Base-by-base conservation (phyloP, 495 filamentous ascomycete species). In the Thozetella sp. region DNA sequence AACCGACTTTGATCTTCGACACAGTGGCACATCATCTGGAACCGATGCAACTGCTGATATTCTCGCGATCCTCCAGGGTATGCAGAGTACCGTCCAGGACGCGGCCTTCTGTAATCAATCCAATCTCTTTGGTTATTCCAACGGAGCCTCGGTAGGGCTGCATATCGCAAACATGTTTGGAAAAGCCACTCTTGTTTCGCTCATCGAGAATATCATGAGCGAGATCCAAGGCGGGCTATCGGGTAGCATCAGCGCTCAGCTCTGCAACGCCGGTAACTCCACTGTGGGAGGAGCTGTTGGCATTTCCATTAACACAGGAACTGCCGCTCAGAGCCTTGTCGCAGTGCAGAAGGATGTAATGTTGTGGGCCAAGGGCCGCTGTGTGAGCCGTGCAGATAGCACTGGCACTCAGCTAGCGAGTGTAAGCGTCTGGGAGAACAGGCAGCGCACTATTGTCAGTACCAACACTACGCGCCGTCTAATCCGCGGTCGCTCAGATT, bases 361-460 rank as follows among this genome's bases (percentile, higher is more conserved):
- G 53, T 13, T 3, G 23, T 55, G 53, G 53, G 27, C 25, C 22
- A 11, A 55, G 15, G 53, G 25, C 53, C 3, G 17, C 4, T 55
- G 53, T 2, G 63, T 67, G 48, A 79, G 77, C 53, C 30, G 30
- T 37, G 15, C 30, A 6, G 30, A 15, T 37, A 72, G 70, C 22
- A 74, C 78, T 20, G 61, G 65, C 13, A 50, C 64, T 51, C 3
- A 62, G 63, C 51, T 66, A 56, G 23, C 55, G 74, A 15, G 30
- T 37, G 30, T 37, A 37, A 37, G 30, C 30, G 30, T 37, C 30
- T 37, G 30, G 30, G 30, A 37, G 30, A 37, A 37, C 15, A 37
- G 6, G 30, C 6, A 37, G 6, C 6, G 30, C 30, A 37, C 30
- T 37, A 37, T 37, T 6, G 6, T 15, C 15, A 15, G 6, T 37